phyloP scores from a whole-genome alignment of 2,329 filamentous ascomycete species.

The Hypomyces perniciosus region DNA sequence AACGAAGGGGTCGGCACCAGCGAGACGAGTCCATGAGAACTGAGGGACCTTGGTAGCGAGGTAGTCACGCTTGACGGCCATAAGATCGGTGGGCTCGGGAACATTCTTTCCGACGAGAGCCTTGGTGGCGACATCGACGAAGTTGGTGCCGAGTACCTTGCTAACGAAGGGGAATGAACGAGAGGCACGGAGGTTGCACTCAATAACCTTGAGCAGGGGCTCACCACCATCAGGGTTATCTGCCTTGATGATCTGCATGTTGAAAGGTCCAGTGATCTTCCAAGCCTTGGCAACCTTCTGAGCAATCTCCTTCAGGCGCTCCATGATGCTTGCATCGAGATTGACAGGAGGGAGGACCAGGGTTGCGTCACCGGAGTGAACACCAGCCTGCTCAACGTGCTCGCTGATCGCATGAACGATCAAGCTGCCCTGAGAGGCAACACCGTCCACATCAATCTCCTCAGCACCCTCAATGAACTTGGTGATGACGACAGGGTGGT shows the following conservation, averaged over 20 bases:
- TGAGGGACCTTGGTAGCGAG: conserved; percentile 96
- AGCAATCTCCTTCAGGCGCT: conserved; percentile 89
- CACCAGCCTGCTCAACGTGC: conserved; percentile 94
- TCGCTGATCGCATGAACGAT: conserved; percentile 89
- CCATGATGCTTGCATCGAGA: conserved; percentile 71
- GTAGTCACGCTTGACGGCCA: conserved; percentile 85
- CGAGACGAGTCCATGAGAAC: conserved; percentile 97
- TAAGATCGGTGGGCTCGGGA: conserved; percentile 78
- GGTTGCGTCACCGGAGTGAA: conserved; percentile 96
- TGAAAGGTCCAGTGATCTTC: conserved; percentile 97
- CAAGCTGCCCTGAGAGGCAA: conserved; percentile 78
- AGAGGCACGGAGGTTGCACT: conserved; percentile 95
- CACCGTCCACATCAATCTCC: conserved; percentile 95
- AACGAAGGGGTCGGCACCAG: conserved; percentile 93
- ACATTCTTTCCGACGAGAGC: conserved; percentile 82
- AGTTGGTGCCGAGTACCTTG: conserved; percentile 94
- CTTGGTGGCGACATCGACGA: conserved; percentile 92
- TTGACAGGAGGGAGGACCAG: conserved; percentile 81
- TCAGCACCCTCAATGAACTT: conserved; percentile 97
- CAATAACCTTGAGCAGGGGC: conserved; percentile 85
- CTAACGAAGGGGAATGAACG: conserved; percentile 97
- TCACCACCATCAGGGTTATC: conserved; percentile 67
- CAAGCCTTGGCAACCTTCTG: conserved; percentile 94
- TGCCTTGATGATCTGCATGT: conserved; percentile 99
- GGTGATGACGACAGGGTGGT: conserved; percentile 96